Percentiles rank a stretch among this genome's conserved stretches.
Evolutionary conservation across 2,329 filamentous ascomycete genomes (phyloP).

Genomic region (Teratosphaeria zuluensis): DNA sequence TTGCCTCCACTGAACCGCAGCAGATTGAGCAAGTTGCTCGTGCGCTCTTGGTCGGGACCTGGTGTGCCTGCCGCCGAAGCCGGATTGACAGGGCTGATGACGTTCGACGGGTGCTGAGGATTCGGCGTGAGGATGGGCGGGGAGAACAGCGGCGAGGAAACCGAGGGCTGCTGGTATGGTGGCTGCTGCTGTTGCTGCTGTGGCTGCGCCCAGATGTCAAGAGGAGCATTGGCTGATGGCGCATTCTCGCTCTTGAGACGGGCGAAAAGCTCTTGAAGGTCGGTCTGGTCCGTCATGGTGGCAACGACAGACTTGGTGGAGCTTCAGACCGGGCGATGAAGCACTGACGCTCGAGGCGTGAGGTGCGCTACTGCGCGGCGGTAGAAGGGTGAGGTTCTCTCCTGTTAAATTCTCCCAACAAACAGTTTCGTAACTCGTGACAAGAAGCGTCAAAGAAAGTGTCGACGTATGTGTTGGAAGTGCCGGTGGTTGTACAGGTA

Average conservation of each 20-base stretch:
- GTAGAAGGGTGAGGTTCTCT: neutral
- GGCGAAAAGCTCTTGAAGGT: constrained; percentile 12
- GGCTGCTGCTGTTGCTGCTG: constrained; percentile 29
- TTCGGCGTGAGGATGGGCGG: constrained; percentile 45
- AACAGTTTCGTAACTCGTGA: neutral
- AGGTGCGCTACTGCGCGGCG: neutral
- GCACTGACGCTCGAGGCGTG: neutral
- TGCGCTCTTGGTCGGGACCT: constrained; percentile 27
- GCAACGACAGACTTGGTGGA: neutral
- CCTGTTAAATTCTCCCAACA: neutral
- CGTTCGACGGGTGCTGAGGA: constrained; percentile 47
- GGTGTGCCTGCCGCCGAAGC: constrained; percentile 33
- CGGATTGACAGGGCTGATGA: constrained; percentile 47
- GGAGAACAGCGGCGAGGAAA: constrained; percentile 50
- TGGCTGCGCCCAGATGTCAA: constrained; percentile 7
- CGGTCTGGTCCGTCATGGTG: neutral
- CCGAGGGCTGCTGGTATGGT: constrained; percentile 40
- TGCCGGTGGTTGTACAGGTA: neutral
- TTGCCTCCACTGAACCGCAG: constrained; percentile 47
- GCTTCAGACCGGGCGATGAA: neutral
- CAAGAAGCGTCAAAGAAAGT: neutral
- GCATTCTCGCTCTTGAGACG: constrained; percentile 7
- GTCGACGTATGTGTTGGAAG: neutral
- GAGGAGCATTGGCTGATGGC: neutral
- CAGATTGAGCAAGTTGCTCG: constrained; percentile 50